Evolutionary conservation across 371 early-diverging fungal species (phyloP), one percentile per base, ranked within the genome.

Genomic region (Mucor saturninus): DNA sequence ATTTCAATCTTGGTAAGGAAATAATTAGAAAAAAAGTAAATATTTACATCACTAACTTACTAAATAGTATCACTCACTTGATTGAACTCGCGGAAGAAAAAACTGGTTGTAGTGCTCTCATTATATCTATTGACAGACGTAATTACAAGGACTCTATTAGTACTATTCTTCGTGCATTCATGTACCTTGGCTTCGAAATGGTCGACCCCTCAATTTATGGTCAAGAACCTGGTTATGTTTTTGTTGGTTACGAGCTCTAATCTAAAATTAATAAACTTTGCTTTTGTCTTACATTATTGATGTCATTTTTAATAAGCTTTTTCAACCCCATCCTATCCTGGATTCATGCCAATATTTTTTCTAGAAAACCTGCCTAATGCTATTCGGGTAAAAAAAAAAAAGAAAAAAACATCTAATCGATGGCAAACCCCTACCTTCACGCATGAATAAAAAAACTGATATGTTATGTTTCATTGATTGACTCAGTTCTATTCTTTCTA

Each of bases 121-220:
- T 81, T n/a, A 67, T 76, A 31, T 71, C 68, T 11, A 61, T 78
- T 51, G 74, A 78, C 48, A 55, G 67, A 10, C 68, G 53, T 46
- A 29, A 59, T 38, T 62, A 59, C 14, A 70, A 59, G 59, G 72
- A 70, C 6, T 57, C 58, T n/a, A 54, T 73, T 50, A 67, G 63
- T 54, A 72, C 67, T 2, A 30, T 79, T 6, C 50, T 80, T 10
- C 83, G 84, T 54, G 88, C 86, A 29, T 86, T 86, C 50, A 73
- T 86, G 84, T 86, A 88, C 71, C 72, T 86, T 50, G 88, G 88
- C 13, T 88, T 88, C 62, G 81, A 85, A 58, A 69, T 86, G 67
- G 74, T 86, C 11, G 65, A 81, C 53, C 86, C 85, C 30, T 56
- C 72, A 28, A 63, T 80, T 38, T 86, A 86, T 67, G 73, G 78